phyloP scores from a whole-genome alignment of 495 filamentous ascomycete species.

The Penicillium simplicissimum region DNA sequence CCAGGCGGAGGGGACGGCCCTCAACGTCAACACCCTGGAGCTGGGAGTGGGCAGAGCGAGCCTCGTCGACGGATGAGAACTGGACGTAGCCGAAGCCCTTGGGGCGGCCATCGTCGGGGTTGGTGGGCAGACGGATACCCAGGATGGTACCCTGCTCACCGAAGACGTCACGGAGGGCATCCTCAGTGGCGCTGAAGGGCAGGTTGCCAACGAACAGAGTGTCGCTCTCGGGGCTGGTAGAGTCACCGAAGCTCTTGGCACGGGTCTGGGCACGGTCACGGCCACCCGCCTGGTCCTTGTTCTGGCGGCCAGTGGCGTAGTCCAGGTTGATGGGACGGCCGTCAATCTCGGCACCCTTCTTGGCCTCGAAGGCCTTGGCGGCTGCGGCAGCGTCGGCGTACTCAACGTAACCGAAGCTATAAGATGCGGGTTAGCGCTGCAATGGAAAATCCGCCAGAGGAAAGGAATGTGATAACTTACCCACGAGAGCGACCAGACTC shows the following conservation, averaged over 20 bases:
- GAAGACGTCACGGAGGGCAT: constrained; percentile 73
- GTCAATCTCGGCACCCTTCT: constrained; percentile 79
- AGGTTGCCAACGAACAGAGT: constrained; percentile 96
- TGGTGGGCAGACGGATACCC: constrained; percentile 86
- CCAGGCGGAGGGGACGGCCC: constrained; percentile 81
- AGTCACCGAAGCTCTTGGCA: constrained; percentile 76
- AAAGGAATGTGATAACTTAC: constrained; percentile 39
- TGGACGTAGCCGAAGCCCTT: constrained; percentile 97
- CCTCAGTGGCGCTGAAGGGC: constrained; percentile 79
- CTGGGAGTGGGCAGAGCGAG: constrained; percentile 70
- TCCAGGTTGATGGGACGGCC: constrained; percentile 87
- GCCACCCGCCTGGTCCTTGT: constrained; percentile 48
- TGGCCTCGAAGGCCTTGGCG: constrained; percentile 73
- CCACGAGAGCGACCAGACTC: constrained; percentile 84
- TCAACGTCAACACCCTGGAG: constrained; percentile 75
- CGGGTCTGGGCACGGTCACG: constrained; percentile 63
- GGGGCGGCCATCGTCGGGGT: constrained; percentile 78
- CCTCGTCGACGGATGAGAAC: constrained; percentile 81
- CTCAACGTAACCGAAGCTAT: constrained; percentile 91
- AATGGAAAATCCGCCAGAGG: constrained; percentile 18
- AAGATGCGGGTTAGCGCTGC: constrained; percentile 14
- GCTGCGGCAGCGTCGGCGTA: constrained; percentile 70
- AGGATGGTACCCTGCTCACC: constrained; percentile 66
- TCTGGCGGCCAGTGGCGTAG: constrained; percentile 70
- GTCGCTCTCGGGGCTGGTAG: constrained; percentile 71